These are phyloP conservation scores for Pseudotulostoma volvatum DNA, from an alignment of 495 filamentous ascomycete genomes.

Conservation along the genomic window DNA sequence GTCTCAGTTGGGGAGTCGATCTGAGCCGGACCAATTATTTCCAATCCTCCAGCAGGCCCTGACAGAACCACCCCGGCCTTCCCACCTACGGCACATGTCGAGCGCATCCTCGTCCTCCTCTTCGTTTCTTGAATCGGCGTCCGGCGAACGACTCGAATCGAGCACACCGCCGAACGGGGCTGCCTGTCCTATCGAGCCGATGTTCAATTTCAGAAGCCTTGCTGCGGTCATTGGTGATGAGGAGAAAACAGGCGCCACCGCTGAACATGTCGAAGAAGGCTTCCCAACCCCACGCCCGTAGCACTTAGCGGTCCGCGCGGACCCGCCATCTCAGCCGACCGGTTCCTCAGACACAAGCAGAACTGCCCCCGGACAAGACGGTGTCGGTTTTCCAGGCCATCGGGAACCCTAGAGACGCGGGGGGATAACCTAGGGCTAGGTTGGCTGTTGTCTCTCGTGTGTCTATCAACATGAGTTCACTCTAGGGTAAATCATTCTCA, in stretches of 20 bases:
- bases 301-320: slow-evolving; percentile 3
- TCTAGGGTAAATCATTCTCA: too few species aligned
- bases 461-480: too few species aligned
- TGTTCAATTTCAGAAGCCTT: slow-evolving; percentile 86
- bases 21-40: slow-evolving; percentile 1
- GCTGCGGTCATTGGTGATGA: slow-evolving; percentile 68
- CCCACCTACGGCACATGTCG: slow-evolving; percentile 63
- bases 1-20: slow-evolving; percentile 5
- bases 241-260: slow-evolving; percentile 26
- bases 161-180: slow-evolving; percentile 27
- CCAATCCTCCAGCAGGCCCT: slow-evolving; percentile 10
- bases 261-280: slow-evolving; percentile 30
- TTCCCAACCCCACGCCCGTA: slow-evolving; percentile 7
- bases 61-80: slow-evolving; percentile 33
- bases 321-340: too few species aligned
- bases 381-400: too few species aligned
- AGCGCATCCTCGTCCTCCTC: slow-evolving; percentile 71
- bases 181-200: slow-evolving; percentile 46
- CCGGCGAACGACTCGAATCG: slow-evolving; percentile 30
- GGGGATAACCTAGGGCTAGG: too few species aligned
- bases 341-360: too few species aligned
- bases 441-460: too few species aligned
- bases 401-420: too few species aligned
- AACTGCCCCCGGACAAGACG: too few species aligned
- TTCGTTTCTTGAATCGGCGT: slow-evolving; percentile 48